phyloP scores from a whole-genome alignment of 2,329 filamentous ascomycete species.

The Parastagonospora nodorum region DNA sequence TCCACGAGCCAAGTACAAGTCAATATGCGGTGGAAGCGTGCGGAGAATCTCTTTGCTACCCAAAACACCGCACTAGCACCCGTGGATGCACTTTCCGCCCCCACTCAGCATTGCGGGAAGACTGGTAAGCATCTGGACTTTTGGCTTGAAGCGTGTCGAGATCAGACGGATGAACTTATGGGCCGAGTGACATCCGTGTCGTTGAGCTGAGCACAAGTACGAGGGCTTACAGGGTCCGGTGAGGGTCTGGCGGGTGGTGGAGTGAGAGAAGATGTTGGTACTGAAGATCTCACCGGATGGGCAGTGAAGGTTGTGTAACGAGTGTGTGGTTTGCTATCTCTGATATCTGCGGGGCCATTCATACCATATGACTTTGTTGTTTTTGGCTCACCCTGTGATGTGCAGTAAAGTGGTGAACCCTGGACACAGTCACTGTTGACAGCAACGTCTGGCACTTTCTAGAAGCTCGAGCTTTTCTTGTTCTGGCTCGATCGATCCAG shows the following conservation, averaged over 20 bases:
- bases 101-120: not conserved
- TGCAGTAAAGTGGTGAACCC: not conserved
- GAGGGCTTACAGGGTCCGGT: constrained; percentile 11
- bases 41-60: too few species aligned
- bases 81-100: too few species aligned
- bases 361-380: not conserved
- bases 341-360: not conserved
- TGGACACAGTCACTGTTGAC: not conserved
- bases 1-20: too few species aligned
- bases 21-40: too few species aligned
- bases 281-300: not conserved
- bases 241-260: not conserved
- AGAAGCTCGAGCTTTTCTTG: not conserved
- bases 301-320: not conserved
- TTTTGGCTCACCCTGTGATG: not conserved
- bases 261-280: not conserved
- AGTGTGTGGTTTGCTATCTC: not conserved
- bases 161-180: constrained; percentile 5
- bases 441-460: not conserved
- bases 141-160: too few species aligned
- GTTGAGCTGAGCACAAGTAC: constrained; percentile 2
- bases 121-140: not conserved
- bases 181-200: constrained; percentile 1
- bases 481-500: not conserved
- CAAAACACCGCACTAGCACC: too few species aligned